Evolutionary conservation across 305 asterid genomes (phyloP), one percentile per base, ranked within the genome.

Genomic region (Fraxinus greggii): DNA sequence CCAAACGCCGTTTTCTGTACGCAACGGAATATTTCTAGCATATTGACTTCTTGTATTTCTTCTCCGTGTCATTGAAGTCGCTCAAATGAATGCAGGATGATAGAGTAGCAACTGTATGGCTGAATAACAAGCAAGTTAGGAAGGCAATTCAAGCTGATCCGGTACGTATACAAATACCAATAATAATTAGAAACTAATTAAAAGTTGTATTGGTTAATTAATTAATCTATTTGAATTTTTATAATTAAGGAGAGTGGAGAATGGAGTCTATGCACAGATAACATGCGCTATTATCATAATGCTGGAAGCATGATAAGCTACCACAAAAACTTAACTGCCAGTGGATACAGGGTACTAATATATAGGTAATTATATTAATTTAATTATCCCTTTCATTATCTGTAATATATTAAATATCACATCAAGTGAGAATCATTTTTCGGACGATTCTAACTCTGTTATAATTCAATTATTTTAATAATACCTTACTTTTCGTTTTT

Each of bases 291-390:
- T 72, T 8, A 23, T 0, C 92, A 89, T 74, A 87, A 90, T 51
- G 86, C 89, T 9, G 95, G 93, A 69, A 90, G 95, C 88, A 91
- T 91, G 93, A 74, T 91, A 63, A 69, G 48, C 29, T 89, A 87
- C 87, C 95, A 90, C 87, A 88, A 79, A 89, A 90, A 88, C 75
- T 84, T 91, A 24, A 80, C 88, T 0, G 79, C 86, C 61, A 69
- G 69, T 28, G 95, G 95, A 23, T 91, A 90, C 79, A 85, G 86
- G 74, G 91, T 88, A 59, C 83, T 91, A 78, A 90, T 91, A 80
- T 91, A 82, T 56, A 91, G 94, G 94, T 89, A 86, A 59, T 21
- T 31, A 8, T 21, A 17, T 38, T 24, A 24, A 0, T 3, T 26
- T 77, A 10, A 19, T 21, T 76, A 24, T 28, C 17, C 24, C n/a